A percentile compares a stretch with the other conserved stretches of the same genome.
These are phyloP conservation scores for Rubus parviflorus DNA, from an alignment of 306 rosid species.

Conservation along the genomic window DNA sequence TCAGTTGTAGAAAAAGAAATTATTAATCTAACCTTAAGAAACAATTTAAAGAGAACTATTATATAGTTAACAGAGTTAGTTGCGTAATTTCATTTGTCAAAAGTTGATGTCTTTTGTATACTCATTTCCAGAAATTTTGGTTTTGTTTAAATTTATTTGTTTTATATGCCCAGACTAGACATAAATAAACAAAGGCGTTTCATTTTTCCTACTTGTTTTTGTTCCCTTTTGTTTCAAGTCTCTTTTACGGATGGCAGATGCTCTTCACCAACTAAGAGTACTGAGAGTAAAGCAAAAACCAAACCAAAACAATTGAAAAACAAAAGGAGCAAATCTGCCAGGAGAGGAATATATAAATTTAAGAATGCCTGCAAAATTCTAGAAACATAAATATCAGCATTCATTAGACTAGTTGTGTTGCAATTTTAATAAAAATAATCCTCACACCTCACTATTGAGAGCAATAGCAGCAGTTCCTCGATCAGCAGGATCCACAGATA, in stretches of 20 bases:
- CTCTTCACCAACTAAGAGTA: not conserved
- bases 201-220: too few relatives aligned
- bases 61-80: not conserved
- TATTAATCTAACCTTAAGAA: not conserved
- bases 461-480: slow-evolving; percentile 83
- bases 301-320: not conserved
- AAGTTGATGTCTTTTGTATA: not conserved
- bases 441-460: slow-evolving; percentile 64
- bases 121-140: too few relatives aligned
- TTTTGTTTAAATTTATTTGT: not conserved
- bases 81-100: not conserved
- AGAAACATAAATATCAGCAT: not conserved
- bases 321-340: too few relatives aligned
- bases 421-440: slow-evolving; percentile 10
- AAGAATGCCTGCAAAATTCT: not conserved
- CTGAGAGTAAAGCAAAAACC: not conserved
- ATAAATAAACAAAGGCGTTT: too few relatives aligned
- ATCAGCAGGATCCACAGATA: slow-evolving; percentile 67
- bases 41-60: not conserved
- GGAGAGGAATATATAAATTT: not conserved
- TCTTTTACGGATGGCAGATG: not conserved
- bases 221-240: not conserved
- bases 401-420: not conserved
- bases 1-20: not conserved
- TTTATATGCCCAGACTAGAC: not conserved